phyloP scores from a whole-genome alignment of 306 rosid genomes.

The Vigna nakashimae region DNA sequence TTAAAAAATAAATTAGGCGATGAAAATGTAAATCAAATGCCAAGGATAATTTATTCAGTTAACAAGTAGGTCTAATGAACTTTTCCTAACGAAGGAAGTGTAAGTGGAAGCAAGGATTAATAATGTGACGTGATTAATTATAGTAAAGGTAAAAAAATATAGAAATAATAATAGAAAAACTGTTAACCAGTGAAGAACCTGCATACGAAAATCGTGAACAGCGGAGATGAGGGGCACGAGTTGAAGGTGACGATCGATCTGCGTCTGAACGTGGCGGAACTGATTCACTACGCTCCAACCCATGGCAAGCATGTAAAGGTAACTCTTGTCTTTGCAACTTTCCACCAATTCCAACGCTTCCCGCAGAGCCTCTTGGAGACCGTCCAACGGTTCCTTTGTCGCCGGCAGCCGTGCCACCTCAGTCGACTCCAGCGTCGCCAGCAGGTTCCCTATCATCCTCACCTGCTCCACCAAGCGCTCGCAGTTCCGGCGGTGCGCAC shows the following conservation, averaged over 20 bases:
- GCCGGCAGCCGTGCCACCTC: slow-evolving; percentile 45
- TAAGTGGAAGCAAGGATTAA: not conserved
- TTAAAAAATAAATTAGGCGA: too few species aligned
- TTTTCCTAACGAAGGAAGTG: not conserved
- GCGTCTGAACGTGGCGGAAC: slow-evolving; percentile 52
- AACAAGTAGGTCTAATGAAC: too few species aligned
- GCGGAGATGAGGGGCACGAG: slow-evolving; percentile 53
- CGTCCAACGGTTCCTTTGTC: slow-evolving; percentile 49
- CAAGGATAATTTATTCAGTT: too few species aligned
- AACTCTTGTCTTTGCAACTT: slow-evolving; percentile 53
- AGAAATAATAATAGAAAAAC: not conserved
- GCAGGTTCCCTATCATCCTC: slow-evolving; percentile 40
- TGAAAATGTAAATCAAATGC: too few species aligned
- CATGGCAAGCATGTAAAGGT: slow-evolving; percentile 54
- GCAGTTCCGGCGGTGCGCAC: slow-evolving; percentile 51
- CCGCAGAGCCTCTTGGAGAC: slow-evolving; percentile 42
- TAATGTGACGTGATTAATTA: not conserved
- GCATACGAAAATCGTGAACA: slow-evolving; percentile 47
- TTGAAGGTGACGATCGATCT: slow-evolving; percentile 48
- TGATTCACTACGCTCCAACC: slow-evolving; percentile 53
- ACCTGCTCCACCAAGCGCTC: slow-evolving; percentile 48
- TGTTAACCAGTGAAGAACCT: slow-evolving; percentile 32
- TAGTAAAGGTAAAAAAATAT: not conserved
- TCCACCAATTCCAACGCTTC: slow-evolving; percentile 44
- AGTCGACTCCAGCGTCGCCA: slow-evolving; percentile 45